Percentiles rank a stretch among this genome's conserved stretches.
Conservation (phyloP, 371 early-diverging fungal genomes). For the Syncephalastrum sp. region DNA sequence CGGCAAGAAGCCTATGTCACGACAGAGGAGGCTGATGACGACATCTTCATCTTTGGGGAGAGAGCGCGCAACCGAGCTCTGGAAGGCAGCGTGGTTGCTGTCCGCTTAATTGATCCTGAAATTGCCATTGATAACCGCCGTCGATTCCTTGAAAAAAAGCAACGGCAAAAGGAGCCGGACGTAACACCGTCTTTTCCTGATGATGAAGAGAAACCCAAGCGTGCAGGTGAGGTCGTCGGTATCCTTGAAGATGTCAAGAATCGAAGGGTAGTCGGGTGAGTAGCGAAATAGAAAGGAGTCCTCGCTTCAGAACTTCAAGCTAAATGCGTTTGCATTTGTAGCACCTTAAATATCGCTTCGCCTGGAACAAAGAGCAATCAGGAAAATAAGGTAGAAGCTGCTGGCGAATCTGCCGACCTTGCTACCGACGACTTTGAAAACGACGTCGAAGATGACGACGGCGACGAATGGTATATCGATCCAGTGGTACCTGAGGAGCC, state of each 20-base stretch:
- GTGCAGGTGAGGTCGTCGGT: constrained; percentile 53
- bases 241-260: constrained; percentile 40
- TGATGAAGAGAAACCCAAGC: constrained; percentile 40
- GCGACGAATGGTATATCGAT: neutral
- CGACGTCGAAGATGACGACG: neutral
- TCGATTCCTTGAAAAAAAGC: no score
- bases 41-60: constrained; percentile 61
- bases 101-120: constrained; percentile 31
- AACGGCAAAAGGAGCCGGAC: constrained; percentile 11
- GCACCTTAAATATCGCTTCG: no score
- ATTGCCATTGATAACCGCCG: neutral
- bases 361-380: no score
- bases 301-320: no score
- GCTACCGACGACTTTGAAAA: no score
- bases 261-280: no score
- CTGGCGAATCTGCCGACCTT: neutral
- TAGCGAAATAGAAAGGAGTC: no score
- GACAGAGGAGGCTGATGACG: constrained; percentile 25
- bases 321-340: no score
- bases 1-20: constrained; percentile 69
- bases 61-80: constrained; percentile 71
- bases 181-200: no score
- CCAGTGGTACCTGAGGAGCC: neutral
- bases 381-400: neutral
- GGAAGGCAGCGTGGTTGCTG: constrained; percentile 68